Base-by-base conservation (phyloP, 306 rosid genomes). In the Glycyrrhiza uralensis region DNA sequence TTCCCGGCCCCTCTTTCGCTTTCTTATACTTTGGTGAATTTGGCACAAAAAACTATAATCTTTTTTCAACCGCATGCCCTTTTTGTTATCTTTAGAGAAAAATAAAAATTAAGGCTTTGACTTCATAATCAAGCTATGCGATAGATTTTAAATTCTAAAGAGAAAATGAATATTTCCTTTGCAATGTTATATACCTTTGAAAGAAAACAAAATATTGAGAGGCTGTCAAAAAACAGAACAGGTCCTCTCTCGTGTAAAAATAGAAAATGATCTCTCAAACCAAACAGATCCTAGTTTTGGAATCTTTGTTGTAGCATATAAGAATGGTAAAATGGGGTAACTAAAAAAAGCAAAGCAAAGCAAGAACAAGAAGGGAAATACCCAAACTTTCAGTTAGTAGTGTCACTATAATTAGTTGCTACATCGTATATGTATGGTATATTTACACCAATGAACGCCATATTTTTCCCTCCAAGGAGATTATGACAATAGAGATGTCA, bases 391-490 rank as follows among this genome's bases (percentile, higher is more conserved):
- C 1, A 28, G 35, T 59, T 6, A 59, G n/a, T n/a, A n/a, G 29
- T 7, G 4, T 46, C 36, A 55, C 1, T 72, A 2, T 64, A 54
- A 41, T 50, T 59, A 30, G 38, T 42, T 4, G 12, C 18, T 50
- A 36, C 36, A 38, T 35, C 65, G 8, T 52, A n/a, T n/a, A n/a
- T n/a, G n/a, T n/a, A n/a, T n/a, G n/a, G 20, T 60, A 17, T 74
- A 74, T 79, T 89, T 65, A 90, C 72, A 83, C 59, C 0, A 69
- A 80, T 24, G 97, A 88, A 57, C 86, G 92, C 97, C 97, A 90
- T 71, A 84, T 80, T 72, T 85, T 83, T 38, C 98, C 93, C 73
- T 93, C 93, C 32, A 93, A 74, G 2, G 88, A 88, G 62, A 93
- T 81, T 30, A 93, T 65, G 66, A 90, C 81, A 42, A 90, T 52